Conservation (phyloP, 2,329 filamentous ascomycete genomes). For the Fusarium odoratissimum region DNA sequence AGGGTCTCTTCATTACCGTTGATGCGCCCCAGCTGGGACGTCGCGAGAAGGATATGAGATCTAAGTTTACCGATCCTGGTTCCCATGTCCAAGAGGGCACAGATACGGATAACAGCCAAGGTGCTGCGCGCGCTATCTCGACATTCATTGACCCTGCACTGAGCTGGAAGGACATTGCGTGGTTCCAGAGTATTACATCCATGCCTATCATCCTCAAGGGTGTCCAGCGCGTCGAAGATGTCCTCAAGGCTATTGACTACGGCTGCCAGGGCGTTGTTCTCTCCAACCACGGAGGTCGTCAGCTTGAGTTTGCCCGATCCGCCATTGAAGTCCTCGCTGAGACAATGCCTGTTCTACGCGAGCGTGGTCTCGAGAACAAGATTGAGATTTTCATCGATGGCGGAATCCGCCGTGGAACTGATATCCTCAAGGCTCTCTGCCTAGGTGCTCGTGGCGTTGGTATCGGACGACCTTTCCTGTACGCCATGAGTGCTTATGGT, state of each 20-base stretch:
- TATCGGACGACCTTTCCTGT: conserved; percentile 94
- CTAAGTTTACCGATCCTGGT: conserved; percentile 87
- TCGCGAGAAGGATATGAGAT: conserved; percentile 97
- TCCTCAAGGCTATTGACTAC: conserved; percentile 83
- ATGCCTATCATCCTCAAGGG: conserved; percentile 98
- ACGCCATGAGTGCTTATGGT: conserved; percentile 95
- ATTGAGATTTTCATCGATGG: conserved; percentile 94
- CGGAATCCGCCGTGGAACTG: conserved; percentile 87
- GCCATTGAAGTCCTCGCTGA: conserved; percentile 92
- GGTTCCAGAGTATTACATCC: conserved; percentile 89
- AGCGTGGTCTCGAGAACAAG: conserved; percentile 76
- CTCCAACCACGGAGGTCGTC: conserved; percentile 94
- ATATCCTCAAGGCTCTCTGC: conserved; percentile 95
- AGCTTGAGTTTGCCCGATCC: conserved; percentile 91
- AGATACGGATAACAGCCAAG: conserved; percentile 86
- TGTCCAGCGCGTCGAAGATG: conserved; percentile 95
- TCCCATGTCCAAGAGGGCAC: conserved; percentile 83
- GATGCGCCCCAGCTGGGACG: conserved; percentile 96
- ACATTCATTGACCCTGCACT: conserved; percentile 97
- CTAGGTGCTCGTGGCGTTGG: conserved; percentile 92
- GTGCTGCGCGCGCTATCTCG: conserved; percentile 93
- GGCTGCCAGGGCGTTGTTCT: conserved; percentile 92
- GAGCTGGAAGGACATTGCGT: conserved; percentile 92
- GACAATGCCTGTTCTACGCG: conserved; percentile 87
- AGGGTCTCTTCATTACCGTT: conserved; percentile 97